Evolutionary conservation across 192 early-diverging fungal genomes (phyloP), one percentile per base, ranked within the genome.

Genomic region (Funneliformis mosseae): DNA sequence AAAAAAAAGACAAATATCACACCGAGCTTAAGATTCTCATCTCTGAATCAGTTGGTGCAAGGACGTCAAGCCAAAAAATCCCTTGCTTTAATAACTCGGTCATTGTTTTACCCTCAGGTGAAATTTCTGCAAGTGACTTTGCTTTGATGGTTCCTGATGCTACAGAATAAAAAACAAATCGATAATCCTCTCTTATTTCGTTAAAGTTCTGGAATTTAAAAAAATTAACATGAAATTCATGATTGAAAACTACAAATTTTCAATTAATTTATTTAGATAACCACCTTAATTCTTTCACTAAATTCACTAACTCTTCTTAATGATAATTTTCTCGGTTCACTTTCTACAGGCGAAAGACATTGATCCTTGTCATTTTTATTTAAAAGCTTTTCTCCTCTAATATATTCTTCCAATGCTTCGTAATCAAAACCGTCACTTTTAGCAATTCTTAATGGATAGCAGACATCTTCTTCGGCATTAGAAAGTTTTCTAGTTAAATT

Each of bases 31-130:
- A 78, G 0, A 87, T 67, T 23, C 83, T 80, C 84, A 96, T 86
- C 42, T 94, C 93, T 43, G 80, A 64, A 28, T 85, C 81, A 4
- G 86, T 88, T 14, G 92, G 88, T 0, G 84, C 77, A 23, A 86
- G 81, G 12, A 92, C 87, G 77, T 95, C 93, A 41, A 96, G 84
- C 93, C 93, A 96, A 81, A 92, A 95, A 59, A 89, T 92, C 7
- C 92, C 83, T 25, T 78, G 80, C 48, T 84, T 84, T 8, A 87
- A 75, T 68, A 88, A 33, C 64, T 86, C 83, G 3, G 85, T 81
- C 43, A 86, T 68, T 5, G 74, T 46, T 8, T 80, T 62, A 27
- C 80, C 82, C 16, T 66, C 25, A 0, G 77, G 33, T n/a, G 84
- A 80, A 66, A 87, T 82, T 66, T 74, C 63, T 25, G 83, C 62